Evolutionary conservation across 805 yeast genomes (phyloP).

Genomic region (Candida alai): DNA sequence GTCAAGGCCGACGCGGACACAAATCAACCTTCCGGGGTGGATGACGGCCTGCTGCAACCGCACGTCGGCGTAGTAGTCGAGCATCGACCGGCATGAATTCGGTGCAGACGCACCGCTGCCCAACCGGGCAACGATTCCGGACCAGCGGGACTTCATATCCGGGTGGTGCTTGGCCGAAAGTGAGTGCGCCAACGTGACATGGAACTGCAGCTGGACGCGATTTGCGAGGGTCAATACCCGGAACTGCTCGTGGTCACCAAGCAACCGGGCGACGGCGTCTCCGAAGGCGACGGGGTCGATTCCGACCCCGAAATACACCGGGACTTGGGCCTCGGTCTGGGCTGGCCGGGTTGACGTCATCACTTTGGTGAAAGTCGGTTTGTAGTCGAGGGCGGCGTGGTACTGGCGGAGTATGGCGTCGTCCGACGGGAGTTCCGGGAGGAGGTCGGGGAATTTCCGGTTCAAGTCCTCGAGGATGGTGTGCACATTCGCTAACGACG

Average conservation of each 20-base stretch:
- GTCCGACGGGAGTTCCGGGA: constrained; percentile 35
- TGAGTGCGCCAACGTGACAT: constrained; percentile 62
- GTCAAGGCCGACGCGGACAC: constrained; percentile 42
- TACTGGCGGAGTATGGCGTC: constrained; percentile 47
- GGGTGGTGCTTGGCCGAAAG: constrained; percentile 10
- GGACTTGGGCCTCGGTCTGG: constrained; percentile 1
- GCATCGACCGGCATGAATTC: constrained; percentile 9
- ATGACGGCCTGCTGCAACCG: constrained; percentile 44
- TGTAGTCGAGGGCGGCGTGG: constrained; percentile 47
- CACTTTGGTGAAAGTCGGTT: constrained; percentile 46
- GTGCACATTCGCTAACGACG: constrained; percentile 48
- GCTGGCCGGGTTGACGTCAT: too few species aligned
- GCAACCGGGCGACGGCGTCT: constrained; percentile 4
- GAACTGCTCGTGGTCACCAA: constrained; percentile 17
- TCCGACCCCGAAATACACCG: constrained; percentile 10
- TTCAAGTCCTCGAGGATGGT: constrained; percentile 35
- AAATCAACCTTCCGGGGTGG: constrained; percentile 45
- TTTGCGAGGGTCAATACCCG: constrained; percentile 19
- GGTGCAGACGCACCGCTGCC: constrained; percentile 10
- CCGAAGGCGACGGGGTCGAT: constrained; percentile 14
- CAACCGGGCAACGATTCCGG: constrained; percentile 11
- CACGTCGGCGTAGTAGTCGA: constrained; percentile 32
- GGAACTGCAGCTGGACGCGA: constrained; percentile 54
- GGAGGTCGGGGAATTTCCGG: constrained; percentile 40
- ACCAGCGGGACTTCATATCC: constrained; percentile 19